These are phyloP conservation scores for Pinus albicaulis DNA, from an alignment of 75 land plant genomes.

Conservation along the genomic window DNA sequence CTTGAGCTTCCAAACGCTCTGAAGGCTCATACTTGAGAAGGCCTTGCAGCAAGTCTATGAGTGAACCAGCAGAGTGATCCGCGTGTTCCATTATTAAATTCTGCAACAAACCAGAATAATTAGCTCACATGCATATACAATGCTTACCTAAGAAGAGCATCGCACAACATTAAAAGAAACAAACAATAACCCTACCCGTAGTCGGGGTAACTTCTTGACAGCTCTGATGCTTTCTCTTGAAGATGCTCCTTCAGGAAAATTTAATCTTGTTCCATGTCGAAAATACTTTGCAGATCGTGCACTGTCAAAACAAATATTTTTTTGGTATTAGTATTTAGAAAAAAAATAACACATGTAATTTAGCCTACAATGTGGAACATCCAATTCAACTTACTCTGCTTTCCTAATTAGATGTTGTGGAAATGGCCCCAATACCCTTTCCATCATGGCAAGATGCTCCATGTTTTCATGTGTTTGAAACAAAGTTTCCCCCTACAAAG, in stretches of 20 bases:
- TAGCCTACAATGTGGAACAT: too few relatives aligned
- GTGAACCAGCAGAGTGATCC: slow-evolving; percentile 81
- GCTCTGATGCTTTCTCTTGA: slow-evolving; percentile 79
- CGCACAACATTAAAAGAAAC: neutral
- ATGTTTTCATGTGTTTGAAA: slow-evolving; percentile 87
- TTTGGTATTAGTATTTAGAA: neutral
- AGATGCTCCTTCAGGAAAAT: slow-evolving; percentile 92
- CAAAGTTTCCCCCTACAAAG: slow-evolving; percentile 67
- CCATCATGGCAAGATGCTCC: slow-evolving; percentile 93
- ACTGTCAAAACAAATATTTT: slow-evolving; percentile 23
- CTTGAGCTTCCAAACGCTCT: slow-evolving; percentile 63
- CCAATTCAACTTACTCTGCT: slow-evolving; percentile 47
- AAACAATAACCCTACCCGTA: slow-evolving; percentile 42
- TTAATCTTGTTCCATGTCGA: slow-evolving; percentile 58
- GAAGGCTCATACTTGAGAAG: slow-evolving; percentile 81
- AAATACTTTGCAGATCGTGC: slow-evolving; percentile 76
- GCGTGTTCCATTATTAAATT: slow-evolving; percentile 87
- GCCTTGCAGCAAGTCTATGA: slow-evolving; percentile 83
- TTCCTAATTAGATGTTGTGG: slow-evolving; percentile 58
- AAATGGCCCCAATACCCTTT: slow-evolving; percentile 66
- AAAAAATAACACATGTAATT: neutral
- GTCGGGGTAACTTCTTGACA: slow-evolving; percentile 62
- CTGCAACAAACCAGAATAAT: slow-evolving; percentile 22
- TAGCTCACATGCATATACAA: neutral
- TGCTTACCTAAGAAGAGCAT: neutral